Conservation (phyloP, 441 rosid genomes). For the Mallotus repandus region DNA sequence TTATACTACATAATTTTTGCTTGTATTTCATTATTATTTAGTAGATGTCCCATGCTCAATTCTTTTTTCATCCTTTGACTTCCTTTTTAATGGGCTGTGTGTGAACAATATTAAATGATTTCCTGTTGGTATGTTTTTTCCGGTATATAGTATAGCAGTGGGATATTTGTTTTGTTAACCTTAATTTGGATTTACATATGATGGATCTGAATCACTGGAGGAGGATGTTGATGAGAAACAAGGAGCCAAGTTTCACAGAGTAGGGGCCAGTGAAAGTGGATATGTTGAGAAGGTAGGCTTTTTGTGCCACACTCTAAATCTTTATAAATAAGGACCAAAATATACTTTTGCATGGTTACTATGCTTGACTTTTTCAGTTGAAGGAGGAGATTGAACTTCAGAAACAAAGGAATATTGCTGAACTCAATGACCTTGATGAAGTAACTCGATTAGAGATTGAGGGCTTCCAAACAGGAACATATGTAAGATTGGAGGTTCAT, state of each 20-base stretch:
- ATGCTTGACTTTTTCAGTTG: conserved; percentile 47
- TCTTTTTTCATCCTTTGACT: too few relatives aligned
- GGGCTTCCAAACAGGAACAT: conserved; percentile 82
- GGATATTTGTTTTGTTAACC: conserved; percentile 36
- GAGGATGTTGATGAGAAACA: conserved; percentile 55
- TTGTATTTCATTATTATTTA: not conserved
- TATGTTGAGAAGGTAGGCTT: conserved; percentile 65
- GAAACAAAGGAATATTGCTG: conserved; percentile 78
- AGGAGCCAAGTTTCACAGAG: conserved; percentile 35
- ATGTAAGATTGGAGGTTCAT: conserved; percentile 84
- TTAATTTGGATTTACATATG: conserved; percentile 54
- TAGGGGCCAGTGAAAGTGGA: conserved; percentile 61
- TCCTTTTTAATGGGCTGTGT: not conserved
- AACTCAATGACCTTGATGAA: conserved; percentile 79
- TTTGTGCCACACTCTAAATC: not conserved
- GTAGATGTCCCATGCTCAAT: not conserved
- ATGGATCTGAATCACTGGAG: conserved; percentile 55
- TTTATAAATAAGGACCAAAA: conserved; percentile 7
- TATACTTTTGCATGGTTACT: conserved; percentile 23
- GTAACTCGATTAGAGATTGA: conserved; percentile 73
- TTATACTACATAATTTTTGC: not conserved
- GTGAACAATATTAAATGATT: not conserved
- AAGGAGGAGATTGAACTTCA: conserved; percentile 80
- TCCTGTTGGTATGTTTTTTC: not conserved
- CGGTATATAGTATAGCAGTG: not conserved